Evolutionary conservation across 2,329 filamentous ascomycete genomes (phyloP).

Genomic region (Elsinoe fawcettii): DNA sequence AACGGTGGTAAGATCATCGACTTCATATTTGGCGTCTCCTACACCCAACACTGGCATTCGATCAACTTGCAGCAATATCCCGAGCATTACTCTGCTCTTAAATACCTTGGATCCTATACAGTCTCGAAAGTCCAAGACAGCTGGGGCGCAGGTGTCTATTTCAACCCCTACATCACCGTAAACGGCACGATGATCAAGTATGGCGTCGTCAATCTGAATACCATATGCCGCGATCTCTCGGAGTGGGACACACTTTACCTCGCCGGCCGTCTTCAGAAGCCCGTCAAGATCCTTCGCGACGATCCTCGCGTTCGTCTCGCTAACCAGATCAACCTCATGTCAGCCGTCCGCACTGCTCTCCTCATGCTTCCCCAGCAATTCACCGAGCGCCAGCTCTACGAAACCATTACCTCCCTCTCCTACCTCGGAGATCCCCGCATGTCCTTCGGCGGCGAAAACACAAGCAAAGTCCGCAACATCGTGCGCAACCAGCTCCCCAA

Average conservation of each 20-base stretch:
- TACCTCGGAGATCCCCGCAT: slow-evolving; percentile 97
- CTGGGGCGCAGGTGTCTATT: slow-evolving; percentile 91
- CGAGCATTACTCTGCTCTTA: slow-evolving; percentile 83
- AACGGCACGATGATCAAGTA: slow-evolving; percentile 98
- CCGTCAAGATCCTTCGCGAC: slow-evolving; percentile 93
- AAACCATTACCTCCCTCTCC: slow-evolving; percentile 82
- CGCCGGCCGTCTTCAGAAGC: slow-evolving; percentile 93
- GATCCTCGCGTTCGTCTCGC: slow-evolving; percentile 85
- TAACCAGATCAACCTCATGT: slow-evolving; percentile 92
- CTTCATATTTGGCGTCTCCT: slow-evolving; percentile 92
- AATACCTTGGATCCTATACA: slow-evolving; percentile 72
- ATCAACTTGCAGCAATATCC: slow-evolving; percentile 83
- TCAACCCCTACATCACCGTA: slow-evolving; percentile 89
- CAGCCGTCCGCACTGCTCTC: slow-evolving; percentile 81
- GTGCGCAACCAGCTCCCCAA: slow-evolving; percentile 84
- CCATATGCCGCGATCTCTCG: slow-evolving; percentile 74
- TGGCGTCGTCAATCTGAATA: slow-evolving; percentile 89
- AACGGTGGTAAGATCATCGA: slow-evolving; percentile 94
- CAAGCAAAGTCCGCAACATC: slow-evolving; percentile 87
- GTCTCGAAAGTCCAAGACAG: slow-evolving; percentile 80
- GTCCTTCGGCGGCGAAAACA: slow-evolving; percentile 81
- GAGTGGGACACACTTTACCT: slow-evolving; percentile 94
- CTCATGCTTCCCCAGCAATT: slow-evolving; percentile 78
- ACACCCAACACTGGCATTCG: slow-evolving; percentile 94
- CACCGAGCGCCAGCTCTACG: slow-evolving; percentile 80